A percentile compares a stretch with the other conserved stretches of the same genome.
Conservation (phyloP, 805 yeast genomes). For the Starmerella roubikii region DNA sequence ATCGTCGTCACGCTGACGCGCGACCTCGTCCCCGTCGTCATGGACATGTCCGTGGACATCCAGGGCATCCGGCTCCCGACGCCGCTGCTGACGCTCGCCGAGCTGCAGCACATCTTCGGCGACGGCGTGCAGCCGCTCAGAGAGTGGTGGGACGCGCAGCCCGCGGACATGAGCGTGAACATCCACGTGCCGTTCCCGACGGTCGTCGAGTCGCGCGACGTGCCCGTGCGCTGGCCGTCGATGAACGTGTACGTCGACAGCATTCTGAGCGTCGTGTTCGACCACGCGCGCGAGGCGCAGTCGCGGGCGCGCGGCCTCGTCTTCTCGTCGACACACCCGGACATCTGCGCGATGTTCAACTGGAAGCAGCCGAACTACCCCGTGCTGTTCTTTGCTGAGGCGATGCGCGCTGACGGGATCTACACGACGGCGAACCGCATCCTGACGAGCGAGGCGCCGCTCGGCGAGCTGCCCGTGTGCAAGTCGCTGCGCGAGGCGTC, state of each 20-base stretch:
- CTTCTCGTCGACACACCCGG: constrained; percentile 74
- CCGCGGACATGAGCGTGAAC: constrained; percentile 12
- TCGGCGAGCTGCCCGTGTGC: constrained; percentile 26
- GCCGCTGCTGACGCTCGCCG: constrained; percentile 19
- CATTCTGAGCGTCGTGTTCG: constrained; percentile 56
- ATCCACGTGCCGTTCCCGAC: constrained; percentile 23
- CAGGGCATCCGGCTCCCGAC: constrained; percentile 48
- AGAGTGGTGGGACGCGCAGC: constrained; percentile 20
- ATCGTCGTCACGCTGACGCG: constrained; percentile 55
- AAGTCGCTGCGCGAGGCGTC: constrained; percentile 67
- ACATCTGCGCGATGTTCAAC: constrained; percentile 82
- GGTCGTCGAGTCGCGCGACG: constrained; percentile 13
- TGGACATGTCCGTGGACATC: constrained; percentile 49
- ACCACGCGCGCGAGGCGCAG: constrained; percentile 43
- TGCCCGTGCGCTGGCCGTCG: constrained; percentile 26
- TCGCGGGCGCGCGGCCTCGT: constrained; percentile 40
- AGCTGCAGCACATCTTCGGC: constrained; percentile 10
- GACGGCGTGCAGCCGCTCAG: constrained; percentile 18
- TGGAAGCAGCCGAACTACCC: constrained; percentile 99
- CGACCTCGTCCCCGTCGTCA: constrained; percentile 74
- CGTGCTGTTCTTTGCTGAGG: constrained; percentile 66
- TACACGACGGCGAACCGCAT: constrained; percentile 21
- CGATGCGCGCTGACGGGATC: constrained; percentile 21
- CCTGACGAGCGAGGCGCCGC: constrained; percentile 23
- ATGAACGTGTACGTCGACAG: constrained; percentile 66